Evolutionary conservation across 1,284 basidiomycete genomes (phyloP), one percentile per base, ranked within the genome.

Genomic region (Sporisorium reilianum): DNA sequence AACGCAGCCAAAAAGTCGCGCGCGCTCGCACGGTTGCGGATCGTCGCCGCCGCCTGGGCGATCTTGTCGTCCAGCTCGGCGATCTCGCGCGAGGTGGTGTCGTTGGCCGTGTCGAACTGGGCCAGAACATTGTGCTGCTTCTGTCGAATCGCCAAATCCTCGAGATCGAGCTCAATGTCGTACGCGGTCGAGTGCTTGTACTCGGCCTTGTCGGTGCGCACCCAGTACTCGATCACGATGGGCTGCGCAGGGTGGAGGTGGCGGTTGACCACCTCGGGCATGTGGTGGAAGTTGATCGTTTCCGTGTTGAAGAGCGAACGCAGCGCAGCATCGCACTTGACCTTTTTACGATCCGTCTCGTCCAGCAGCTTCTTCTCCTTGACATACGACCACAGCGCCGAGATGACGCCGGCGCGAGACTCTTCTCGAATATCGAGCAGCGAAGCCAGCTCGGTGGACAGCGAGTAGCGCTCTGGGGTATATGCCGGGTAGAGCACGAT

Each of bases 381-480:
- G 86, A 97, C 92, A 79, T 97, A 95, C 79, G 91, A 92, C 95
- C 95, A 98, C 11, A 98, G 85, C 0, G 92, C 90, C 63, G 93
- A 90, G 41, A 97, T 89, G 20, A 94, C 89, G 12, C 91, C 93
- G 12, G 91, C 87, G 25, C 93, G 89, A 40, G 93, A 94, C 40
- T 93, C 94, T 83, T 97, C 93, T 71, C 91, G 91, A 78, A 96
- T 88, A 23, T 90, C 91, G 41, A 98, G 87, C 30, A 96, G 85
- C 45, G 88, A 88, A 0, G 89, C 90, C 87, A 99, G 88, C 44
- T 94, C 92, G 0, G 91, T 89, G 5, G 90, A 86, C 16, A 97
- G 88, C 81, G 92, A 93, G 87, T 90, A 96, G 64, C 93, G 91
- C 67, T 95, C 92, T 0, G 95, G 95, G 54, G 89, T 90, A 79